Percentiles rank a stretch among this genome's conserved stretches.
Conservation (phyloP, 495 filamentous ascomycete genomes). For the Penicillium steckii region DNA sequence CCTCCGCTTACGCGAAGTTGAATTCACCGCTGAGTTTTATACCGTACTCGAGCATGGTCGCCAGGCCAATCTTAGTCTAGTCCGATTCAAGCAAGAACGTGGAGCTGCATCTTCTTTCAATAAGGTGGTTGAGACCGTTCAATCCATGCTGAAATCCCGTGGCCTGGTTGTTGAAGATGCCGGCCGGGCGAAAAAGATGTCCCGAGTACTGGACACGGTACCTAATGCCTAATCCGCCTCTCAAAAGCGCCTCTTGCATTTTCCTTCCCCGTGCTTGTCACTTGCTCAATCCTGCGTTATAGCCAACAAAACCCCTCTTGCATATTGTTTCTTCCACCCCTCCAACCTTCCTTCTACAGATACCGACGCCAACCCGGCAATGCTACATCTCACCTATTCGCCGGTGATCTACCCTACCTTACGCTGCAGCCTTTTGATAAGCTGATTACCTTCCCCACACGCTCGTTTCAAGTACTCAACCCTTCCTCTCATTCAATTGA, state of each 20-base stretch:
- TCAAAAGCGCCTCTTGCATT: not conserved
- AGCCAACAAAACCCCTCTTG: not conserved
- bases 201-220: constrained; percentile 32
- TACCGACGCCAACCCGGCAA: too few relatives aligned
- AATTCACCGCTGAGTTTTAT: constrained; percentile 80
- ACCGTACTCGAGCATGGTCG: constrained; percentile 76
- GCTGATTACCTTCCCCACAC: not conserved
- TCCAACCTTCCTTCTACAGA: not conserved
- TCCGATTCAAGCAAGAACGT: constrained; percentile 80
- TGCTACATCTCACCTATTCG: too few relatives aligned
- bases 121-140: constrained; percentile 73
- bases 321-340: not conserved
- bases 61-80: constrained; percentile 68
- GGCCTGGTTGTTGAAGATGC: constrained; percentile 67
- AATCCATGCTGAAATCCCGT: constrained; percentile 54
- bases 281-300: not conserved
- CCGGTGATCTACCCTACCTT: too few relatives aligned
- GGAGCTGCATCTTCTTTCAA: constrained; percentile 85
- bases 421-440: too few relatives aligned
- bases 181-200: constrained; percentile 63
- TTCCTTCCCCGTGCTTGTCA: not conserved
- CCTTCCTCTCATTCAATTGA: not conserved
- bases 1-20: constrained; percentile 71
- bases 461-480: not conserved
- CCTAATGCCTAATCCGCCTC: constrained; percentile 16